Evolutionary conservation across 495 filamentous ascomycete species (phyloP).

Genomic region (Aspergillus sclerotioniger): DNA sequence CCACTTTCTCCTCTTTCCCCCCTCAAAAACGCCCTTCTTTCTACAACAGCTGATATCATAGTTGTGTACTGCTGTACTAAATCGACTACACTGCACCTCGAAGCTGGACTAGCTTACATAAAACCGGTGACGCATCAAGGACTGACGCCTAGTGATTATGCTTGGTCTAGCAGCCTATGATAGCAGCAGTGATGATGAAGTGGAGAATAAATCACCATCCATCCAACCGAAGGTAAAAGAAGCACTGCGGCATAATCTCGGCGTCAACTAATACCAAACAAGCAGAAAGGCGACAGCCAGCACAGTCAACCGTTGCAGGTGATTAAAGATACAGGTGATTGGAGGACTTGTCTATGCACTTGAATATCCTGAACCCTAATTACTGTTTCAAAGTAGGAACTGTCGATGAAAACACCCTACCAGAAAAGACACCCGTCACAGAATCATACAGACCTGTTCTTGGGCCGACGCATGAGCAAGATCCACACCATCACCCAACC

Average conservation of each 20-base stretch:
- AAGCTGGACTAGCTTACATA: neutral
- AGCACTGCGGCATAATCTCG: neutral
- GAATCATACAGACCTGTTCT: slow-evolving; percentile 42
- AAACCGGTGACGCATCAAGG: neutral
- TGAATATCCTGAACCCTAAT: neutral
- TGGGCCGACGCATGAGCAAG: slow-evolving; percentile 39
- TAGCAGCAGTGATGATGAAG: slow-evolving; percentile 76
- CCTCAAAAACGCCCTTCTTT: neutral
- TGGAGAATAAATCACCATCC: slow-evolving; percentile 22
- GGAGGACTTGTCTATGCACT: neutral
- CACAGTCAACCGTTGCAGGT: slow-evolving; percentile 7
- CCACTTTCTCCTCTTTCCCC: neutral
- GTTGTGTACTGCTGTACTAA: neutral
- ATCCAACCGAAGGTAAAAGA: slow-evolving; percentile 20
- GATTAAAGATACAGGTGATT: slow-evolving; percentile 20
- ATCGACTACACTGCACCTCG: neutral
- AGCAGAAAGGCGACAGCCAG: slow-evolving; percentile 11
- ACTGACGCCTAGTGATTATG: slow-evolving; percentile 42
- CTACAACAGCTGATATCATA: neutral
- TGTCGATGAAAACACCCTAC: neutral
- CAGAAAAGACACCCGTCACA: slow-evolving; percentile 2
- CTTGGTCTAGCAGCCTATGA: slow-evolving; percentile 67
- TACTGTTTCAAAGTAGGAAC: neutral
- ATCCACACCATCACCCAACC: slow-evolving; percentile 18
- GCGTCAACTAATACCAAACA: slow-evolving; percentile 1